Conservation (phyloP, 2,329 filamentous ascomycete species). For the Sphaerostilbella broomeana region DNA sequence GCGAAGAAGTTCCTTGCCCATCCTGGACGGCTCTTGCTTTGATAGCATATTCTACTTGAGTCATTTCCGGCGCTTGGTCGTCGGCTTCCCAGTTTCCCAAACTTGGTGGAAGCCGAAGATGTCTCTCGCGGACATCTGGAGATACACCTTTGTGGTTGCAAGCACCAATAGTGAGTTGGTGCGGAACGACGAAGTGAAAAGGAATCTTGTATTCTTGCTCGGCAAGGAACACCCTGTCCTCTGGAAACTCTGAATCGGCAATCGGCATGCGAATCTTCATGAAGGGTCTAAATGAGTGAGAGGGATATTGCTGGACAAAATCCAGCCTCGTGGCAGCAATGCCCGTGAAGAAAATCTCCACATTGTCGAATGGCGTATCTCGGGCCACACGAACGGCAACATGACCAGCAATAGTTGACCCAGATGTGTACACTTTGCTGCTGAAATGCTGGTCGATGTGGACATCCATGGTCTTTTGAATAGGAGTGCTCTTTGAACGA, state of each 20-base stretch:
- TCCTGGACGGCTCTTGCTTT: slow-evolving; percentile 37
- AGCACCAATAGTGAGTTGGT: slow-evolving; percentile 49
- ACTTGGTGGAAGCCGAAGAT: slow-evolving; percentile 48
- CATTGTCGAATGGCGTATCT: slow-evolving; percentile 42
- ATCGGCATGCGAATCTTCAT: slow-evolving; percentile 52
- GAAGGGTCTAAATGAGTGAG: slow-evolving; percentile 45
- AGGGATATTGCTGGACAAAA: slow-evolving; percentile 41
- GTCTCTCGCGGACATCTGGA: slow-evolving; percentile 42
- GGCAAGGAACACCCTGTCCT: slow-evolving; percentile 41
- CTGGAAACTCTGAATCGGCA: slow-evolving; percentile 38
- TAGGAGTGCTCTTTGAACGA: slow-evolving; percentile 6
- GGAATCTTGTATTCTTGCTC: slow-evolving; percentile 44
- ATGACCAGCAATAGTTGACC: slow-evolving; percentile 44
- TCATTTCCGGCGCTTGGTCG: slow-evolving; percentile 50
- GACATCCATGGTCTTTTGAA: slow-evolving; percentile 37
- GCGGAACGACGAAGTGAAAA: slow-evolving; percentile 55
- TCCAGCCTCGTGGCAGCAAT: slow-evolving; percentile 45
- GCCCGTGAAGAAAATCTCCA: slow-evolving; percentile 50
- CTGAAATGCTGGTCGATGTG: slow-evolving; percentile 47
- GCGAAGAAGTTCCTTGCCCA: not conserved
- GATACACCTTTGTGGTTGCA: slow-evolving; percentile 45
- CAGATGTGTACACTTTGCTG: slow-evolving; percentile 50
- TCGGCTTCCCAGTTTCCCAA: slow-evolving; percentile 47
- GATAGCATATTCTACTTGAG: slow-evolving; percentile 46
- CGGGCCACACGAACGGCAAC: slow-evolving; percentile 39